phyloP scores from a whole-genome alignment of 495 filamentous ascomycete genomes.

The Penicillium maclennaniae region DNA sequence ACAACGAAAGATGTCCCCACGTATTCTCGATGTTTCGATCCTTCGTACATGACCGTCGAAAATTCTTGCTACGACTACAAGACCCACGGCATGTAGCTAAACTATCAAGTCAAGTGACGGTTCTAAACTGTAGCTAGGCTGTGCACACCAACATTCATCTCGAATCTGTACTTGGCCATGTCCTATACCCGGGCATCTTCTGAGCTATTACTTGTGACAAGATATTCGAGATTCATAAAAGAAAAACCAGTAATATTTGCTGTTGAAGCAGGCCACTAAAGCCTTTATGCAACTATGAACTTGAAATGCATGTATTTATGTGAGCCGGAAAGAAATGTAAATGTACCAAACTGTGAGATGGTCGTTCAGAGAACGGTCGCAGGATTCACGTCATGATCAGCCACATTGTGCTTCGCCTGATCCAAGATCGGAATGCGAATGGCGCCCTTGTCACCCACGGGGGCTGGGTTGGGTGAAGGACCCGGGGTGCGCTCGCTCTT shows the following conservation, averaged over 20 bases:
- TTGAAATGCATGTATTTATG: slow-evolving; percentile 16
- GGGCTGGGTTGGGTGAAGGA: slow-evolving; percentile 24
- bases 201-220: not conserved
- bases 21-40: no score
- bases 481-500: slow-evolving; percentile 27
- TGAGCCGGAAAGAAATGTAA: not conserved
- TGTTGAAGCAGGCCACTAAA: slow-evolving; percentile 21
- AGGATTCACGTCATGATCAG: slow-evolving; percentile 2
- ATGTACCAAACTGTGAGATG: not conserved
- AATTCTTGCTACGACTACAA: no score
- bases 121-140: no score
- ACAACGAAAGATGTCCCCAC: no score
- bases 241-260: slow-evolving; percentile 12
- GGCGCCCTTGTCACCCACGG: slow-evolving; percentile 22
- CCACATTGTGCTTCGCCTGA: slow-evolving; percentile 21
- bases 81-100: no score
- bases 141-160: no score
- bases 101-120: no score
- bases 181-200: not conserved
- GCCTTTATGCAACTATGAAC: slow-evolving; percentile 18
- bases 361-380: not conserved
- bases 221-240: not conserved
- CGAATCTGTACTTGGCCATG: not conserved
- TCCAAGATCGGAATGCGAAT: slow-evolving; percentile 31
- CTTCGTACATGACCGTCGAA: no score